Evolutionary conservation across 2,329 filamentous ascomycete species (phyloP).

Genomic region (Colletotrichum godetiae): DNA sequence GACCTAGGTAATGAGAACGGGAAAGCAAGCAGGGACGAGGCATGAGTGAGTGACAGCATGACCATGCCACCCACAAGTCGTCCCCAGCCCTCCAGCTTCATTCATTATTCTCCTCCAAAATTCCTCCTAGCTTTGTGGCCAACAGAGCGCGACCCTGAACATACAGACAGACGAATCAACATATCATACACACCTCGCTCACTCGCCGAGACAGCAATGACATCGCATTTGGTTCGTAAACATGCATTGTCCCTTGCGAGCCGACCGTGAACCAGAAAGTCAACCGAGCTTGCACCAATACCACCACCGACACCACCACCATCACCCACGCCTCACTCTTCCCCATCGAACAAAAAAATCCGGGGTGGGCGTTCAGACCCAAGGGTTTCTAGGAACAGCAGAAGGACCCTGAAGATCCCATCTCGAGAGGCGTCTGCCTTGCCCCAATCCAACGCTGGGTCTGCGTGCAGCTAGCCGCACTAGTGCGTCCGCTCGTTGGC

Average conservation of each 20-base stretch:
- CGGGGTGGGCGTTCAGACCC: slow-evolving; percentile 15
- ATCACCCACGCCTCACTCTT: neutral
- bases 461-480: slow-evolving; percentile 28
- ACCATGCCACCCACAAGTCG: slow-evolving; percentile 3
- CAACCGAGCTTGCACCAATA: neutral
- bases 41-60: neutral
- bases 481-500: slow-evolving; percentile 28
- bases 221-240: neutral
- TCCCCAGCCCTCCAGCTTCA: neutral
- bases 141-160: neutral
- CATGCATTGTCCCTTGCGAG: neutral
- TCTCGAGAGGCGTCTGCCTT: slow-evolving; percentile 23
- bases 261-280: neutral
- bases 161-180: neutral
- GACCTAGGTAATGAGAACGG: neutral
- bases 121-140: neutral
- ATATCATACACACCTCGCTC: neutral
- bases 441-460: slow-evolving; percentile 19
- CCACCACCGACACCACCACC: neutral
- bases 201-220: neutral
- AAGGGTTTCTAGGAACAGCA: slow-evolving; percentile 7
- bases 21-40: neutral
- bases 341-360: neutral
- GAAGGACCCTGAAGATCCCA: slow-evolving; percentile 35
- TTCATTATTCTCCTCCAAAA: neutral